Percentiles rank a stretch among this genome's conserved stretches.
phyloP scores from a whole-genome alignment of 805 yeast genomes.

The Metschnikowia baotianmanensis region DNA sequence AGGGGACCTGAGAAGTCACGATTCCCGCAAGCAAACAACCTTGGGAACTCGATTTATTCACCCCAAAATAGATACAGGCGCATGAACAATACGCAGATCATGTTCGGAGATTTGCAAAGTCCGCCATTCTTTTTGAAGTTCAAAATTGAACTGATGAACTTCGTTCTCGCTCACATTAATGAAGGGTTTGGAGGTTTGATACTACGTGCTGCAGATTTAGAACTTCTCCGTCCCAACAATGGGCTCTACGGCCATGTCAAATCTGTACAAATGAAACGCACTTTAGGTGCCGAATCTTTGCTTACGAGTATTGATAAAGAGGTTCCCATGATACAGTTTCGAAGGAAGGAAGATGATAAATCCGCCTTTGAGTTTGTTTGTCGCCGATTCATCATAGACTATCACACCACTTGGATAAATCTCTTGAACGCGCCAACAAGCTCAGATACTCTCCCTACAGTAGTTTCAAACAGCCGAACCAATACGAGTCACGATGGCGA shows the following conservation, averaged over 20 bases:
- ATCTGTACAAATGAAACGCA: slow-evolving; percentile 16
- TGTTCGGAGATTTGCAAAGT: slow-evolving; percentile 13
- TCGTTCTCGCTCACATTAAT: slow-evolving; percentile 19
- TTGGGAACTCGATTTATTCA: slow-evolving; percentile 11
- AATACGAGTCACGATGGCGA: slow-evolving; percentile 5
- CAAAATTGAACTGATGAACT: slow-evolving; percentile 18
- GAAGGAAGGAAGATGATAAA: slow-evolving; percentile 24
- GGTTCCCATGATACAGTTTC: slow-evolving; percentile 26
- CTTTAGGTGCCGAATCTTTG: neutral
- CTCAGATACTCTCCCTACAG: too few species aligned
- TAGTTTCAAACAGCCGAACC: too few species aligned
- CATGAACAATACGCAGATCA: slow-evolving; percentile 5
- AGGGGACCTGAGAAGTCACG: neutral
- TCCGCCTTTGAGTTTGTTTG: slow-evolving; percentile 42
- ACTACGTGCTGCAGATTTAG: slow-evolving; percentile 15
- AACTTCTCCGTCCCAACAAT: slow-evolving; percentile 18
- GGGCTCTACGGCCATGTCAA: slow-evolving; percentile 25
- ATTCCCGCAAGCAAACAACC: neutral
- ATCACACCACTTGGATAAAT: slow-evolving; percentile 58
- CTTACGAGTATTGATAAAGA: too few species aligned
- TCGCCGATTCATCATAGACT: slow-evolving; percentile 50
- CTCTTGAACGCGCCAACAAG: slow-evolving; percentile 7
- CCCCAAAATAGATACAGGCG: slow-evolving; percentile 13
- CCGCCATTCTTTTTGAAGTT: slow-evolving; percentile 43
- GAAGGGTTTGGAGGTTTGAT: slow-evolving; percentile 29